Evolutionary conservation across 306 rosid genomes (phyloP), one percentile per base, ranked within the genome.

Genomic region (Aeschynomene evenia): DNA sequence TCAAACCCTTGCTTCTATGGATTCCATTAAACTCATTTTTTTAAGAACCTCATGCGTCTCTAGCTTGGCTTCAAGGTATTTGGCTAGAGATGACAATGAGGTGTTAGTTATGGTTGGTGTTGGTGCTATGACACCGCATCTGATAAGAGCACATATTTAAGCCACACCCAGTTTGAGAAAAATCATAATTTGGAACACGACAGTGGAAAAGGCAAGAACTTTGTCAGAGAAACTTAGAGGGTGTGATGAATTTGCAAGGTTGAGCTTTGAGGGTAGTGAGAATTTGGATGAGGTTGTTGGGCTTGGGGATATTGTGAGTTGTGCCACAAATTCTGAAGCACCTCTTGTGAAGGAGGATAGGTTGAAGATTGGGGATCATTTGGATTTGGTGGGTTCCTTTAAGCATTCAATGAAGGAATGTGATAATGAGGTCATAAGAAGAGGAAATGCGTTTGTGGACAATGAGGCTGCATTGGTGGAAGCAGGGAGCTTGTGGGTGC

Each of bases 331-430:
- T 74, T 93, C 98, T 1, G 97, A 90, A 81, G 58, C 40, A 39
- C 70, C 92, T 0, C 84, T 93, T 70, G 96, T 90, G 63, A 85
- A 81, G 74, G 98, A 97, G 0, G 82, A 54, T 71, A 76, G 46
- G 79, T 76, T 93, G 77, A 90, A 90, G 69, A 31, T 2, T 14
- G 98, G 98, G 9, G 90, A 94, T 0, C 91, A 93, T 74, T 62
- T 90, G 82, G 96, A 93, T 76, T 79, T 90, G 92, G 98, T 90
- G 6, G 98, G 98, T 23, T 93, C 98, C 5, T 93, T 93, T 82
- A 85, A 76, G 81, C 89, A 40, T 54, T 80, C 89, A 0, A 93
- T 93, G 98, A 90, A 53, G 87, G 98, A 93, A 80, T 93, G 98
- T 22, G 97, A 93, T 48, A 97, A 90, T 66, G 87, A 83, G 64